Evolutionary conservation across 2,329 filamentous ascomycete species (phyloP).

Genomic region (Rutstroemia sp.): DNA sequence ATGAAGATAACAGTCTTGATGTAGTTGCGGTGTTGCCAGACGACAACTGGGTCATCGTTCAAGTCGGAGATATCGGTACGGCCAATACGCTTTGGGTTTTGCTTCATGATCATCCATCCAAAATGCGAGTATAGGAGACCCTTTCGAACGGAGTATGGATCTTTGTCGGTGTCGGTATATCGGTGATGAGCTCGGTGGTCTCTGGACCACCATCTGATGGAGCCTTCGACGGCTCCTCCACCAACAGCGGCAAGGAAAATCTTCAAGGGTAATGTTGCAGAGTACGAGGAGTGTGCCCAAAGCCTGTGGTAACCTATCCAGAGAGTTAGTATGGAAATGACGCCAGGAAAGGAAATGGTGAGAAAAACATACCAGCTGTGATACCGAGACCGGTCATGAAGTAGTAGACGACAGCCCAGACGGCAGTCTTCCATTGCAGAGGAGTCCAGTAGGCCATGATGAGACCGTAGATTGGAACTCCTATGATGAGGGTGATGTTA

Average conservation of each 20-base stretch:
- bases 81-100: conserved; percentile 83
- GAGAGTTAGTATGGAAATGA: not conserved
- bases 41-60: conserved; percentile 77
- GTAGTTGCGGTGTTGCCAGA: conserved; percentile 85
- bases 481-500: conserved; percentile 73
- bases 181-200: conserved; percentile 84
- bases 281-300: conserved; percentile 82
- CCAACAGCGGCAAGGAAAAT: conserved; percentile 78
- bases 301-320: conserved; percentile 65
- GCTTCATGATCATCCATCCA: conserved; percentile 90
- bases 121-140: conserved; percentile 77
- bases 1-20: conserved; percentile 72
- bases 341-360: not conserved
- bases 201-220: conserved; percentile 82
- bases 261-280: conserved; percentile 66
- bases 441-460: conserved; percentile 74
- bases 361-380: conserved; percentile 55
- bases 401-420: conserved; percentile 73
- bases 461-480: conserved; percentile 67
- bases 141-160: conserved; percentile 86
- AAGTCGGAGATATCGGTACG: conserved; percentile 83
- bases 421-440: conserved; percentile 59
- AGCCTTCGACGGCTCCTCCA: conserved; percentile 77
- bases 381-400: conserved; percentile 78
- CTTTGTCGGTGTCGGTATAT: conserved; percentile 88